Base-by-base conservation (phyloP, 257 asterid species). In the Mitragyna speciosa region DNA sequence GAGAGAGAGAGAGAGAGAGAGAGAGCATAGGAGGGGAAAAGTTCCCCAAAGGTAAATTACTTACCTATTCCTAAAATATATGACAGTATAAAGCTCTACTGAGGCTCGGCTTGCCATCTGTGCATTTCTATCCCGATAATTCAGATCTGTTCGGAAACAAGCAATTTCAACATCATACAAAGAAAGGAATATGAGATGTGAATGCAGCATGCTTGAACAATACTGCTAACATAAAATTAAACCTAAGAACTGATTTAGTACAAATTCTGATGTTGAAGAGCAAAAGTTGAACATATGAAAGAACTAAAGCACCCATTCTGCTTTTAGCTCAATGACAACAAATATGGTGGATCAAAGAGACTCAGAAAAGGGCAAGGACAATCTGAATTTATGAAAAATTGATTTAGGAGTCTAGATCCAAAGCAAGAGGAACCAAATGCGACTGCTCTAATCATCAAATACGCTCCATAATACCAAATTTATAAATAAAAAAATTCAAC, bases 31-130 rank as follows among this genome's bases (percentile, higher is more conserved):
- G 22, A 63, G 52, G 16, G 75, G n/a, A 59, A 5, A 28, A 31
- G 24, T 36, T 19, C 31, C 28, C 1, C 36, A 48, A 69, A 54
- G 76, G 69, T 51, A 76, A 67, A 77, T 63, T 69, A 61, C 67
- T 61, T 84, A 94, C 99, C 97, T 91, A 43, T 91, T 92, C 87
- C 85, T 88, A 95, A 96, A 96, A 88, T 90, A 96, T 66, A 96
- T 89, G 36, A 90, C 91, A 8, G 99, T 96, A 82, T 96, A 98
- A 79, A 96, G 97, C 93, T 96, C 99, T 10, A 96, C 98, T 33
- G 99, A 96, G 30, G 91, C 95, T 77, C 99, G 91, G 83, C 99
- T 89, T 47, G 99, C 99, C 99, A 93, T 94, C 86, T 96, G 99
- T 63, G 99, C 99, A 86, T 96, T 96, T 83, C 90, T 89, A 81